Conservation (phyloP, 2,329 filamentous ascomycete genomes). For the Aspergillus ochraceus region DNA sequence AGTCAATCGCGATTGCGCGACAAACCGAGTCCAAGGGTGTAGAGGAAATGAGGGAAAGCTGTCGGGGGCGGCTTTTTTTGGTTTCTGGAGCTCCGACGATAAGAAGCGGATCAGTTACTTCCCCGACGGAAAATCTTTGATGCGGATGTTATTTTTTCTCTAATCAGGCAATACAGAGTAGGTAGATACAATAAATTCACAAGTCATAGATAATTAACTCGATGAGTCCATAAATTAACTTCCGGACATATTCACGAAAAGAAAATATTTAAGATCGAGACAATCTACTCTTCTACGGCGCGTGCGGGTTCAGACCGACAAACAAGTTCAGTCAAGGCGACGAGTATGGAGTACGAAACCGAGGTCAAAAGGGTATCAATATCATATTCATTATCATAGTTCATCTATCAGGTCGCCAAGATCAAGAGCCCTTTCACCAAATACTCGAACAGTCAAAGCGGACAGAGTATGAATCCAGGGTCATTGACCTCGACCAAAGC, state of each 20-base stretch:
- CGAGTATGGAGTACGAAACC: too few relatives aligned
- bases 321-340: too few relatives aligned
- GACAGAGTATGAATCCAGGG: neutral
- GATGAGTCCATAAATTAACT: too few relatives aligned
- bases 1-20: slow-evolving; percentile 6
- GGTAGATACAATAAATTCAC: too few relatives aligned
- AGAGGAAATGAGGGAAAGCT: neutral
- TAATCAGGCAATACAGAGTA: too few relatives aligned
- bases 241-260: too few relatives aligned
- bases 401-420: neutral
- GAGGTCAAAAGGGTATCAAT: too few relatives aligned
- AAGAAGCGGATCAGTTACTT: slow-evolving; percentile 15
- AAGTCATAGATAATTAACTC: too few relatives aligned
- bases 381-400: neutral
- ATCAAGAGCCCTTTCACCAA: neutral
- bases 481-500: neutral
- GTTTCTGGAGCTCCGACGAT: slow-evolving; percentile 12
- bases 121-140: slow-evolving; percentile 24
- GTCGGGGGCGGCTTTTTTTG: neutral
- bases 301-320: too few relatives aligned
- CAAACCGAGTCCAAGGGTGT: neutral
- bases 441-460: neutral
- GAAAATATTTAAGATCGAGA: too few relatives aligned
- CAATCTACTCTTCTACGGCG: too few relatives aligned
- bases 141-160: slow-evolving; percentile 10